Evolutionary conservation across 208 protist genomes (phyloP).

Genomic region (Trypanosoma conorhini): DNA sequence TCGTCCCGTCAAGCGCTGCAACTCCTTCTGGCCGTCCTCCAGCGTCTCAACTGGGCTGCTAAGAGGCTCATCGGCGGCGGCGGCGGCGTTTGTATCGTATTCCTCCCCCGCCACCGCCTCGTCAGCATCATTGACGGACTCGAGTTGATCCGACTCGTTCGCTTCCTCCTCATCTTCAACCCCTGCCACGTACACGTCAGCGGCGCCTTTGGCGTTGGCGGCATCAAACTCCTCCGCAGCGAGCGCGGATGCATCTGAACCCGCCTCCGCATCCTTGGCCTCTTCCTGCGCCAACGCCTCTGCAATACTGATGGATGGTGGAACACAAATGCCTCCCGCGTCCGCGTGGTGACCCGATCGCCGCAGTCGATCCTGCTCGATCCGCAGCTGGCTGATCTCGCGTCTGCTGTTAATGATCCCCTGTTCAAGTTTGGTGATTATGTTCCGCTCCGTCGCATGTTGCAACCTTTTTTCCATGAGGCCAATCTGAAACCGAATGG

Average conservation of each 20-base stretch:
- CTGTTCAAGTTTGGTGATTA: constrained; percentile 81
- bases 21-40: constrained; percentile 21
- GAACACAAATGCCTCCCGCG: constrained; percentile 54
- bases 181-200: constrained; percentile 26
- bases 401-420: constrained; percentile 65
- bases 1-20: constrained; percentile 53
- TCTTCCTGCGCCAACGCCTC: constrained; percentile 68
- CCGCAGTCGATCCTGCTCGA: constrained; percentile 87
- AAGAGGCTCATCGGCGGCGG: neutral
- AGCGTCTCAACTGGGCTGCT: neutral
- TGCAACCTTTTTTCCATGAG: constrained; percentile 86
- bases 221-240: constrained; percentile 11
- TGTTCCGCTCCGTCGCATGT: constrained; percentile 58
- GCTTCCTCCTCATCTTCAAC: constrained; percentile 6
- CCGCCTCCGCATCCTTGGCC: constrained; percentile 27
- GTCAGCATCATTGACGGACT: neutral
- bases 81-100: neutral
- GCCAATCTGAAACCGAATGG: constrained; percentile 73
- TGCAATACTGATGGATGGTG: constrained; percentile 72
- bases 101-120: neutral
- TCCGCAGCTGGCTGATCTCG: constrained; percentile 73
- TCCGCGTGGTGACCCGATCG: constrained; percentile 53
- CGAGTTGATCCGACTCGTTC: neutral
- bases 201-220: neutral
- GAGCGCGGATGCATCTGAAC: constrained; percentile 8